A percentile compares a stretch with the other conserved stretches of the same genome.
Conservation (phyloP, 495 filamentous ascomycete species). For the Margaritispora aquatica region DNA sequence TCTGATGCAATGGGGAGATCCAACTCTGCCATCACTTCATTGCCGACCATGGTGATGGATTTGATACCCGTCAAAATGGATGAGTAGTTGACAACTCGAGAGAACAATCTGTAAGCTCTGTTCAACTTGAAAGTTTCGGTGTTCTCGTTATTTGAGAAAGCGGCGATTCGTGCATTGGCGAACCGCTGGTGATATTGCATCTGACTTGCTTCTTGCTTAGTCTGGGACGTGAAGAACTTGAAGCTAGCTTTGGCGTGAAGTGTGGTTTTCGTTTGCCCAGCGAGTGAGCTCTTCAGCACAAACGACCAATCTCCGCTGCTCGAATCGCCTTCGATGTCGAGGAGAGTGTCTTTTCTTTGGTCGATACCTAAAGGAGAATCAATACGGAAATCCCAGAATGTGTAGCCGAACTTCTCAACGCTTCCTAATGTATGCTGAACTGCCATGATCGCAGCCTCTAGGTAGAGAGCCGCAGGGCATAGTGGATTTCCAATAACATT, state of each 20-base stretch:
- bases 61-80: background rate
- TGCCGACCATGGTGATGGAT: background rate
- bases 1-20: background rate
- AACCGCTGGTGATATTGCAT: background rate
- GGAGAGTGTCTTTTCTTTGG: background rate
- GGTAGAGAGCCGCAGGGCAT: conserved; percentile 3
- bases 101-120: conserved; percentile 1
- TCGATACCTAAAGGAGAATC: background rate
- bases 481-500: background rate
- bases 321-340: background rate
- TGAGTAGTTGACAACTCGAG: conserved; percentile 3
- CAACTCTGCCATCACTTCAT: background rate
- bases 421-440: background rate
- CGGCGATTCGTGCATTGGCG: background rate
- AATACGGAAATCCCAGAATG: background rate
- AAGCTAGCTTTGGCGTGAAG: background rate
- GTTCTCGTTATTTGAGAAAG: background rate
- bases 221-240: background rate
- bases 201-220: background rate
- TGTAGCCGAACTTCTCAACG: background rate
- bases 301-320: background rate
- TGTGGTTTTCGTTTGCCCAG: background rate
- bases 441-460: conserved; percentile 1
- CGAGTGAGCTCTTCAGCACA: background rate
- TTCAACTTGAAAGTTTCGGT: background rate